Evolutionary conservation across 2,329 filamentous ascomycete genomes (phyloP), one percentile per base, ranked within the genome.

Genomic region (Aspergillus persii): DNA sequence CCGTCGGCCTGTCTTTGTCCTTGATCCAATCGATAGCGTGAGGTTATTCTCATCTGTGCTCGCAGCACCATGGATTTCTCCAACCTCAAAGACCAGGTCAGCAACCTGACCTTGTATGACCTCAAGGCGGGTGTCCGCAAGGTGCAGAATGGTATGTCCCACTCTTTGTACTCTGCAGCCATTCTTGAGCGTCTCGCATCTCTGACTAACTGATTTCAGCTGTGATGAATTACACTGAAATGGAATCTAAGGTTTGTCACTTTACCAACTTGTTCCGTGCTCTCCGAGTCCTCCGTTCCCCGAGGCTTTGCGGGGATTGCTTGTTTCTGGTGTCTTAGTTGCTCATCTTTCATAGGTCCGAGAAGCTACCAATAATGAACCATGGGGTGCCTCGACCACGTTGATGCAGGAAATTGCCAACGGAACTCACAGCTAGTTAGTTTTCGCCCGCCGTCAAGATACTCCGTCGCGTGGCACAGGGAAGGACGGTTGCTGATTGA

Each of bases 341-440:
- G 50, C 62, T 73, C 57, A 73, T 66, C 50, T 58, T 54, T 56
- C 30, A 64, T 68, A 95, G 89, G 92, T 98, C 66, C 90, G 95
- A 77, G 95, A 99, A 83, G 95, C 95, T 31, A 99, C 95, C 41
- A 99, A 99, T 80, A 98, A 98, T 76, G 95, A 99, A 77, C 95
- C 95, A 58, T 99, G 95, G 95, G 95, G 93, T 65, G 87, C 89
- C 53, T 90, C 89, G 11, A 89, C 89, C 29, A 90, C 89, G 26
- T 76, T 90, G 71, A 96, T 98, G 93, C 93, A 98, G 79, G 95
- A 99, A 79, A 99, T 99, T 76, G 92, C 95, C 77, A 96, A 93
- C 77, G 95, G 88, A 71, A 99, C 95, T 60, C 96, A 96, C 79
- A 98, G 94, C 80, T 99, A 98, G 95, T 98, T 82, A 72, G 91